phyloP scores from a whole-genome alignment of 768 basidiomycete genomes.

The Hemileccinum rubropunctum region DNA sequence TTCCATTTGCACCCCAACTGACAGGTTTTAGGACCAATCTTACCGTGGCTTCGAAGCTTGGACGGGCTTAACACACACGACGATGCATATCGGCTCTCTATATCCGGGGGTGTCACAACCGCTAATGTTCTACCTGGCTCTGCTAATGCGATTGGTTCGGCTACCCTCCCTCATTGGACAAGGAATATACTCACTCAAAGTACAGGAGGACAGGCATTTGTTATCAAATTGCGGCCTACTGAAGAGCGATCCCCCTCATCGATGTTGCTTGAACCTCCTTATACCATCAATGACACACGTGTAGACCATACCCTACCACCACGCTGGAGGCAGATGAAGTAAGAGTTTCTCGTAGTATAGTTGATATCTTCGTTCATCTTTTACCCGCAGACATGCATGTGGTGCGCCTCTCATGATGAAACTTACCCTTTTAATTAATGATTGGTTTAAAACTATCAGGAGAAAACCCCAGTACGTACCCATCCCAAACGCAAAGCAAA shows the following conservation, averaged over 20 bases:
- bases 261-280: slow-evolving; percentile 84
- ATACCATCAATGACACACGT: slow-evolving; percentile 49
- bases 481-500: background rate
- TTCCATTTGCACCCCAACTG: background rate
- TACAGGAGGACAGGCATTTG: slow-evolving; percentile 82
- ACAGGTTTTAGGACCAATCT: slow-evolving; percentile 43
- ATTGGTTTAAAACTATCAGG: slow-evolving; percentile 26
- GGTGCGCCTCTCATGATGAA: slow-evolving; percentile 31
- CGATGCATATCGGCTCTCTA: slow-evolving; percentile 64
- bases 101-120: slow-evolving; percentile 88
- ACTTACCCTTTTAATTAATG: background rate
- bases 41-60: slow-evolving; percentile 77
- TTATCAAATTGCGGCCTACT: slow-evolving; percentile 81
- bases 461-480: slow-evolving; percentile 44
- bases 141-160: slow-evolving; percentile 66
- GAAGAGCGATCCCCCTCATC: slow-evolving; percentile 70
- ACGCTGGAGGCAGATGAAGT: slow-evolving; percentile 85
- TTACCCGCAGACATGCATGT: slow-evolving; percentile 52
- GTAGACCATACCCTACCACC: slow-evolving; percentile 39
- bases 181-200: slow-evolving; percentile 1
- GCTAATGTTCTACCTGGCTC: slow-evolving; percentile 79
- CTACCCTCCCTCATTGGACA: slow-evolving; percentile 21
- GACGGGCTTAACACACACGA: slow-evolving; percentile 90
- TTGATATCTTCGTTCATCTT: slow-evolving; percentile 3
- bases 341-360: slow-evolving; percentile 16